Base-by-base conservation (phyloP, 2,329 filamentous ascomycete genomes). In the Sclerotinia sclerotiorum region DNA sequence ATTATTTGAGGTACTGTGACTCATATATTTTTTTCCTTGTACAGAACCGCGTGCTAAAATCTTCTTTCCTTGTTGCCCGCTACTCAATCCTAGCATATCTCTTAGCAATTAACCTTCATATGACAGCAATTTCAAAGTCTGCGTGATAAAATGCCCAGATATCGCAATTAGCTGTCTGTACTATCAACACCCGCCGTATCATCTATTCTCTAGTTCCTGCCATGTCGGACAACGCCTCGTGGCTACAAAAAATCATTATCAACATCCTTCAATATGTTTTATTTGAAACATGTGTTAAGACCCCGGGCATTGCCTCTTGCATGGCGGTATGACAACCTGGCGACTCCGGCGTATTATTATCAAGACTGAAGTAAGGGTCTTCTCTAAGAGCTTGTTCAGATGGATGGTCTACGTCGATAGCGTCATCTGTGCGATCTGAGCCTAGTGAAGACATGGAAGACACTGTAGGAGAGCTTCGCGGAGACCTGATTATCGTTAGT, bases 1-100 rank as follows among this genome's bases (percentile, higher is more conserved):
- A 51, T 63, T 63, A 63, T 63, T 17, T 63, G n/a, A 63, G 60
- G 60, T 63, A 63, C 15, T 63, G n/a, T 42, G 60, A 63, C 42
- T 62, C 21, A 62, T 49, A 49, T 51, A n/a, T 51, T 63, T 63
- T 32, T 29, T 24, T 51, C 60, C 21, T 62, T 62, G 60, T 35
- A 51, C 29, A 42, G 42, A 57, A 27, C 15, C 17, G 60, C 60
- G 15, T 51, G 32, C 8, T 63, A 27, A 27, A 35, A 15, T 35
- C 15, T 32, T 51, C 21, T 63, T 52, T 1, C 19, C 46, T 51
- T 39, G 5, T 39, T 29, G 21, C 4, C 46, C 24, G 24, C 27
- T 49, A 51, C 46, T 51, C 5, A 39, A 24, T 51, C 6, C 13
- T 63, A 42, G 29, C n/a, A 42, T 62, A 39, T 7, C 60, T 39